Evolutionary conservation across 106 monocot genomes (phyloP).

Genomic region (Xerophyta viscosa): DNA sequence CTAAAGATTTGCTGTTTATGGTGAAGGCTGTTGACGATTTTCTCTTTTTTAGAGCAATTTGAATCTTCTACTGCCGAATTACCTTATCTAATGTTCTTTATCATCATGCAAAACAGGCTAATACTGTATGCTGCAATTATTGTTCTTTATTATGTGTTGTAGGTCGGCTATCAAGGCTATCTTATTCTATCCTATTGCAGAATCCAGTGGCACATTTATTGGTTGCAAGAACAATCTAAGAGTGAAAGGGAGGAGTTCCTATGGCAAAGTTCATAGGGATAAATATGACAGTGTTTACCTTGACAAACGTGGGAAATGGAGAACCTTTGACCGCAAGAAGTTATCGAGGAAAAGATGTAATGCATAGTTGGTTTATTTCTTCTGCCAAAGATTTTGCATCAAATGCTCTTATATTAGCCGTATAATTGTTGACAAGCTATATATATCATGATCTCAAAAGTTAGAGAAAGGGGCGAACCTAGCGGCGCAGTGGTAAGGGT

Average conservation of each 20-base stretch:
- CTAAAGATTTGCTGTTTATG: no score
- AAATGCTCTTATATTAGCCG: no score
- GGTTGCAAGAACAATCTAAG: slow-evolving; percentile 3
- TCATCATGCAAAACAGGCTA: no score
- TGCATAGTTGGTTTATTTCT: neutral
- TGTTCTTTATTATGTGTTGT: slow-evolving; percentile 5
- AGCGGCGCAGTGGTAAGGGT: no score
- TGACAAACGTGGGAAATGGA: slow-evolving; percentile 57
- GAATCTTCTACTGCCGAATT: no score
- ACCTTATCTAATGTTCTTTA: no score
- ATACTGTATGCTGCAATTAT: neutral
- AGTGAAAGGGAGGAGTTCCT: slow-evolving; percentile 12
- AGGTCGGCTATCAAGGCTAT: slow-evolving; percentile 36
- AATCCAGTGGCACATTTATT: slow-evolving; percentile 12
- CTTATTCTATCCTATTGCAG: slow-evolving; percentile 5
- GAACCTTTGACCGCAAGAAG: slow-evolving; percentile 50
- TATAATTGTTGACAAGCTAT: no score
- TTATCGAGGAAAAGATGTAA: slow-evolving; percentile 71
- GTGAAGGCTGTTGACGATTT: no score
- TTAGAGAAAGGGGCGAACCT: no score
- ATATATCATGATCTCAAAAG: no score
- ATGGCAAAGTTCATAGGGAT: slow-evolving; percentile 8
- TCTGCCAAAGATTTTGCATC: neutral
- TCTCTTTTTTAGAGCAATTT: no score
- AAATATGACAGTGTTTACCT: slow-evolving; percentile 28